Evolutionary conservation across 495 filamentous ascomycete species (phyloP), one percentile per base, ranked within the genome.

Genomic region (Aspergillus egyptiacus): DNA sequence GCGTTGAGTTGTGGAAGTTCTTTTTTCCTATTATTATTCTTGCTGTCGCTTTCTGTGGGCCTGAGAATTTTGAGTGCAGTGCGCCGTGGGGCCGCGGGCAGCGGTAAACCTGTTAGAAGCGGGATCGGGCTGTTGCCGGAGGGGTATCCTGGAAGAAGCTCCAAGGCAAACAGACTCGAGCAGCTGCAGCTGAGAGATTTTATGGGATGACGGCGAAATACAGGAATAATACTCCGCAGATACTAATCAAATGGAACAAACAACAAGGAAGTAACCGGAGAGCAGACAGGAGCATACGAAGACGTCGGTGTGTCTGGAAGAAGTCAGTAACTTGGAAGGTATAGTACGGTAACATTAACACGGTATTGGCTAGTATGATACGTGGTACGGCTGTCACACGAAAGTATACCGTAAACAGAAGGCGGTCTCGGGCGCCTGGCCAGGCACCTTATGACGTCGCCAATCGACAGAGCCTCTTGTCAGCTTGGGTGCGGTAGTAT

Each of bases 341-440:
- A 39, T 39, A 2, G 46, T 40, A 32, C 20, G 24, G 35, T 24
- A 28, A 28, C 25, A 28, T 28, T 28, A 13, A 37, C 15, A n/a
- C n/a, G n/a, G n/a, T n/a, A n/a, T n/a, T n/a, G n/a, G n/a, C n/a
- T n/a, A n/a, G n/a, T n/a, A n/a, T n/a, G n/a, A n/a, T n/a, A n/a
- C n/a, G n/a, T 20, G 7, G 20, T 40, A 27, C 7, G 6, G 25
- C 46, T 32, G 35, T 39, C 46, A 48, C 46, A 48, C 15, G 46
- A 24, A 28, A 30, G n/a, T 18, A 37, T 51, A 30, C 48, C 28
- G 10, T 17, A 43, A 30, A n/a, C 1, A 31, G 48, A 27, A 51
- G 48, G 48, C 48, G 48, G 48, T 51, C 36, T n/a, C 36, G 28
- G 3, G 18, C n/a, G n/a, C n/a, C n/a, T n/a, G n/a, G n/a, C 3